Base-by-base conservation (phyloP, 495 filamentous ascomycete species). In the Penicillium subrubescens region DNA sequence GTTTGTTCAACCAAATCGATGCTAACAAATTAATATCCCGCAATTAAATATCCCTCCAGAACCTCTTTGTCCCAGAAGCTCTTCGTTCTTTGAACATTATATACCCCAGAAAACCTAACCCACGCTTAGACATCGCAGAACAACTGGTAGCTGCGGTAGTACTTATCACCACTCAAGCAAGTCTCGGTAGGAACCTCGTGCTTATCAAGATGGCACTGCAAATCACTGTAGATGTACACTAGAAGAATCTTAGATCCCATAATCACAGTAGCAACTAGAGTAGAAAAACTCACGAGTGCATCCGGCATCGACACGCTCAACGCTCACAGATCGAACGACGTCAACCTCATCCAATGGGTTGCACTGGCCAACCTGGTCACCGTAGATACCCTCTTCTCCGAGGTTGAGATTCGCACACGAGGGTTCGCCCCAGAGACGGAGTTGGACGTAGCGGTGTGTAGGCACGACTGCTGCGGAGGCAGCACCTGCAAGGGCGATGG, bases 221-320 rank as follows among this genome's bases (percentile, higher is more conserved):
- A 33, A 29, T 56, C 53, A 23, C 53, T 56, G 34, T 56, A 56
- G n/a, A 56, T 35, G 34, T 56, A 56, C 31, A 56, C 53, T 56
- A 14, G 7, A 1, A 6, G 3, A 19, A 1, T 5, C 7, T 56
- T 25, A 56, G 19, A 48, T 14, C 11, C 11, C 14, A 11, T 56
- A 6, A 35, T 17, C 5, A 29, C 7, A 7, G 14, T 0, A 55
- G 12, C n/a, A 35, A 37, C 11, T 23, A 35, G 1, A 14, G 12
- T 33, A 14, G 14, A 21, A 12, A 21, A 21, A 21, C 53, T 37
- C 17, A 56, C 53, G 14, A 29, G 34, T 39, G 35, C 53, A 56
- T 23, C 53, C 33, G 4, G 31, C 53, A 56, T 56, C 53, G 7
- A 21, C 34, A 35, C 8, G 21, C 53, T 56, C 53, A 19, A 56